Evolutionary conservation across 2,329 filamentous ascomycete species (phyloP).

Genomic region (Pseudocercospora cruenta): DNA sequence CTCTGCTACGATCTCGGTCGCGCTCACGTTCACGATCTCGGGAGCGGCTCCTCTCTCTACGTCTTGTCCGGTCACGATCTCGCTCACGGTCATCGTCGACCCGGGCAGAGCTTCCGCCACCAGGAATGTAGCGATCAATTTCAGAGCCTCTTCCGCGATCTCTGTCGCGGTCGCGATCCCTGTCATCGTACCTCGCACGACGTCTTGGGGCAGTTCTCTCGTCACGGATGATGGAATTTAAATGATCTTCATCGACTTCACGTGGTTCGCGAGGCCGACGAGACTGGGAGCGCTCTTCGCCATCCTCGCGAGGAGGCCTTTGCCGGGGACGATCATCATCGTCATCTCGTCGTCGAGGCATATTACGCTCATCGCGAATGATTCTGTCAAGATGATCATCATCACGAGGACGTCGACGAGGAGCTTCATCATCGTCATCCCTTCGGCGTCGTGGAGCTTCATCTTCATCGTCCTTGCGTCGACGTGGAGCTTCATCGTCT

Average conservation of each 20-base stretch:
- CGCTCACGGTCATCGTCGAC: conserved; percentile 10
- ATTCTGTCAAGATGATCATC: conserved; percentile 21
- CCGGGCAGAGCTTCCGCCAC: conserved; percentile 27
- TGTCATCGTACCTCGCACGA: conserved; percentile 26
- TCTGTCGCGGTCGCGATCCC: conserved; percentile 36
- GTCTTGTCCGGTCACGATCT: conserved; percentile 14
- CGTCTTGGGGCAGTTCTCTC: conserved; percentile 19
- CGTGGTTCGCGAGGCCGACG: conserved; percentile 8
- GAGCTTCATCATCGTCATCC: conserved; percentile 27
- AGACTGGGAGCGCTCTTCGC: conserved; percentile 10
- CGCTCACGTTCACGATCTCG: neutral
- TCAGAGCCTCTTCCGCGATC: conserved; percentile 22
- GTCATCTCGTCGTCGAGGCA: conserved; percentile 15
- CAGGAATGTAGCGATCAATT: conserved; percentile 41
- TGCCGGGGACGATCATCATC: conserved; percentile 3
- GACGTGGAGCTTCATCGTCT: conserved; percentile 35
- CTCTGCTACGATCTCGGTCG: conserved; percentile 33
- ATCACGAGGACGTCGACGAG: conserved; percentile 27
- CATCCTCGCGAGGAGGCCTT: conserved; percentile 7
- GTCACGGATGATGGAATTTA: conserved; percentile 19
- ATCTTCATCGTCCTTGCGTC: conserved; percentile 35
- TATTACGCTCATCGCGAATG: conserved; percentile 22
- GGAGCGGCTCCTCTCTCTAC: conserved; percentile 12
- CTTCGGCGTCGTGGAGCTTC: conserved; percentile 14
- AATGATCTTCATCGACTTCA: conserved; percentile 7